A percentile compares a stretch with the other conserved stretches of the same genome.
Conservation (phyloP, 148 eudicot species). For the Rheum nobile region DNA sequence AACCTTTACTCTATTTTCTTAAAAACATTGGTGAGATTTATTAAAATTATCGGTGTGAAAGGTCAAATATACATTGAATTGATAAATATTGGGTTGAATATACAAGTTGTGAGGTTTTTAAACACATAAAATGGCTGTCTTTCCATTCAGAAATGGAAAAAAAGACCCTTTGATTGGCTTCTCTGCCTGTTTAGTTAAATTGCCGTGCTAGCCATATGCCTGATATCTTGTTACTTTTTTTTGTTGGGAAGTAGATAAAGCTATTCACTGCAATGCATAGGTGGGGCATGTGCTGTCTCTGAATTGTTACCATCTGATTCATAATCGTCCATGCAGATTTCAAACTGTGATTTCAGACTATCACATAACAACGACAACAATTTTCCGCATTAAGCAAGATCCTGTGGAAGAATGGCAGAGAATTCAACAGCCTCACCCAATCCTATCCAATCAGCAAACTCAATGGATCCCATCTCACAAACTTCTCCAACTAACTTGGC, state of each 20-base stretch:
- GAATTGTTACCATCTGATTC: neutral
- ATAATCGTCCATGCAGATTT: neutral
- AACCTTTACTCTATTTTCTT: too few relatives aligned
- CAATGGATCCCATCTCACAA: slow-evolving; percentile 27
- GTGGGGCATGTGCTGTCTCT: neutral
- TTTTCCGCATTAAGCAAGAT: neutral
- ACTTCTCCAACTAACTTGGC: slow-evolving; percentile 9
- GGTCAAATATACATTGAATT: neutral
- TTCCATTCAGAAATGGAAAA: neutral
- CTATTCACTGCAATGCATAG: neutral
- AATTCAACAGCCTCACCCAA: slow-evolving; percentile 30
- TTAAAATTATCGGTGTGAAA: too few relatives aligned
- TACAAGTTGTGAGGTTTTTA: neutral
- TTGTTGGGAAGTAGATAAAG: neutral
- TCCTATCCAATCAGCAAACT: slow-evolving; percentile 32
- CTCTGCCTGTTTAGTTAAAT: neutral
- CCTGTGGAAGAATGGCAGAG: slow-evolving; percentile 31
- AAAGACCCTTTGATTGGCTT: neutral
- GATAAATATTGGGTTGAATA: neutral
- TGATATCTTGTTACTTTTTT: neutral
- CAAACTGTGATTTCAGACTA: neutral
- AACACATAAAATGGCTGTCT: neutral
- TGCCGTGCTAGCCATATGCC: neutral
- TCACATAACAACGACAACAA: neutral
- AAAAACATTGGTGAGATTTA: too few relatives aligned